Base-by-base conservation (phyloP, 2,329 filamentous ascomycete species). In the Exophiala spinifera region DNA sequence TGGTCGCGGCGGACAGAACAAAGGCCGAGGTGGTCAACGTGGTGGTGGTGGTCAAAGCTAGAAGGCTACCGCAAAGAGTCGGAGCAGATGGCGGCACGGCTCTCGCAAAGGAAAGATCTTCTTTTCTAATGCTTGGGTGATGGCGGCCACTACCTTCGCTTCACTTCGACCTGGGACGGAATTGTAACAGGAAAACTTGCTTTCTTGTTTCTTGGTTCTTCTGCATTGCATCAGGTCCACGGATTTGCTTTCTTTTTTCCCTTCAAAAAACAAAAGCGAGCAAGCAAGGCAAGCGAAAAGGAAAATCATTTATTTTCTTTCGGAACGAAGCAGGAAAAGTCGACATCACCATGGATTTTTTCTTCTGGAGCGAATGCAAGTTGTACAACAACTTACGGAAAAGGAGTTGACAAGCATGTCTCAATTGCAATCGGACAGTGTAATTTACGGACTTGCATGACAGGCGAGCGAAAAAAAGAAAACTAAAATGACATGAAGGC, bases 1-100 rank as follows among this genome's bases (percentile, higher is more conserved):
- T 53, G 64, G 63, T 36, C 68, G 70, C 49, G 70, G 70, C 19
- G 55, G 59, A 52, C 50, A 36, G 23, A 25, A 47, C 13, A 54
- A 45, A 52, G 49, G 45, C 10, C 52, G 55, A 39, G 55, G 61
- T 37, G 56, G 49, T 14, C 49, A 52, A 19, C 49, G 55, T 51
- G 57, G 44, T 46, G 57, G 53, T 28, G 23, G 44, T 46, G 58
- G 54, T 21, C 51, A 59, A 53, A 57, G 51, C 53, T 61, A 54
- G 46, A 52, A 11, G 25, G 8, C 25, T 31, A 31, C 25, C 6
- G 6, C 8, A 10, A 7, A 4, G 25, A 31, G 25, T 11, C 25
- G 25, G 25, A 10, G 25, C 25, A 11, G 25, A 10, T 31, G 4
- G 25, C 25, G 25, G 25, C 25, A 31, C n/a, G 4, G 25, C 8